phyloP scores from a whole-genome alignment of 2,329 filamentous ascomycete genomes.

The Aspergillus tamarii region DNA sequence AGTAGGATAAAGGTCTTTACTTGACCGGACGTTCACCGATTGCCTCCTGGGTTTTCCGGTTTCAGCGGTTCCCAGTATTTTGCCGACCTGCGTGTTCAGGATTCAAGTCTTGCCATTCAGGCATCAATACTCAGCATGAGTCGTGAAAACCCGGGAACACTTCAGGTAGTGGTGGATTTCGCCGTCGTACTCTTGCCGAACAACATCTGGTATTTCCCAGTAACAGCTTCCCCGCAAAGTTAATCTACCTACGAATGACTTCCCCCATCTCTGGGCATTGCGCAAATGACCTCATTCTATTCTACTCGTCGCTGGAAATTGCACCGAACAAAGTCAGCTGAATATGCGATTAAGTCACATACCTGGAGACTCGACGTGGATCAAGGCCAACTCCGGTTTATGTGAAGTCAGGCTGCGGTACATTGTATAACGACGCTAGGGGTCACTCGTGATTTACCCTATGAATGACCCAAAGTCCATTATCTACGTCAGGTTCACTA shows the following conservation, averaged over 20 bases:
- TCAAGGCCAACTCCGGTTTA: background rate
- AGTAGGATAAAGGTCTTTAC: background rate
- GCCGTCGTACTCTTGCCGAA: background rate
- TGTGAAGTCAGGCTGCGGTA: background rate
- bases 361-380: background rate
- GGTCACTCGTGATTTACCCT: background rate
- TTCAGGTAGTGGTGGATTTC: background rate
- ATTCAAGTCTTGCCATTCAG: background rate
- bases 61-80: background rate
- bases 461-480: background rate
- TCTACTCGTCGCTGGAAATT: background rate
- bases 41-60: background rate
- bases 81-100: background rate
- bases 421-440: background rate
- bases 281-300: background rate
- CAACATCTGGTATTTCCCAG: background rate
- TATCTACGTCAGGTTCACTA: background rate
- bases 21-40: background rate
- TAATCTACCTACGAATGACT: background rate
- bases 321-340: background rate
- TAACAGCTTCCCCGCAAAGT: background rate
- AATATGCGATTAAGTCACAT: background rate
- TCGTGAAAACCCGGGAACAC: background rate
- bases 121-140: background rate
- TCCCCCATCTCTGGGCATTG: background rate